Conservation (phyloP, 1,284 basidiomycete genomes). For the Malassezia dermatis region DNA sequence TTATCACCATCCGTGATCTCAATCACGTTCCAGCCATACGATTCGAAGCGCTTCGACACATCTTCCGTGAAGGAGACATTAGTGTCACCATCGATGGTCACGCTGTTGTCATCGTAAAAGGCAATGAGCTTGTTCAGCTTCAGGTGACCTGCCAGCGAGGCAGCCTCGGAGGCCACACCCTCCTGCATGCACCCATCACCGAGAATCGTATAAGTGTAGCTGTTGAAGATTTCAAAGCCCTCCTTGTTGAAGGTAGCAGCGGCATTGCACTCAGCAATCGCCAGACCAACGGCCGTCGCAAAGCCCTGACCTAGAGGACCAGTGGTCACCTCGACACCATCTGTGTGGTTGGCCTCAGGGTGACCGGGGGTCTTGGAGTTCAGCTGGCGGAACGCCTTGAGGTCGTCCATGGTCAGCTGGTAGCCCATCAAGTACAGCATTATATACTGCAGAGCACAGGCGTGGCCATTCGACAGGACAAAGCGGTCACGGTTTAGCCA, state of each 20-base stretch:
- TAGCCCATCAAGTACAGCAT: conserved; percentile 73
- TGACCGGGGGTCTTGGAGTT: conserved; percentile 64
- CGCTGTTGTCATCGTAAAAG: conserved; percentile 57
- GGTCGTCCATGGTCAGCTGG: conserved; percentile 65
- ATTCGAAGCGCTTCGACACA: conserved; percentile 71
- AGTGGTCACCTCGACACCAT: conserved; percentile 90
- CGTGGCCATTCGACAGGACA: conserved; percentile 58
- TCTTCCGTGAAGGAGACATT: conserved; percentile 87
- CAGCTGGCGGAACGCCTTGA: conserved; percentile 61
- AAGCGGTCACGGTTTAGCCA: conserved; percentile 51
- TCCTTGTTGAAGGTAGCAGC: conserved; percentile 81
- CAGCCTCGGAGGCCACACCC: conserved; percentile 80
- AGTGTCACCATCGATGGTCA: conserved; percentile 91
- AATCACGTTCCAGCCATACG: conserved; percentile 90
- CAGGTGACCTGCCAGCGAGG: conserved; percentile 79
- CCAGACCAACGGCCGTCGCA: conserved; percentile 81
- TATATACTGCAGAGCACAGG: conserved; percentile 59
- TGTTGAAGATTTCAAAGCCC: conserved; percentile 71
- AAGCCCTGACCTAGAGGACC: conserved; percentile 84
- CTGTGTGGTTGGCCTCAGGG: conserved; percentile 68
- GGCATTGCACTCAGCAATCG: conserved; percentile 82
- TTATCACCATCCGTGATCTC: conserved; percentile 73
- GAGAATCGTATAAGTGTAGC: conserved; percentile 77
- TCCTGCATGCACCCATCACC: conserved; percentile 95
- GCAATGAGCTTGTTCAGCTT: conserved; percentile 78